These are phyloP conservation scores for Colletotrichum simmondsii DNA, from an alignment of 2,329 filamentous ascomycete species.

Conservation along the genomic window DNA sequence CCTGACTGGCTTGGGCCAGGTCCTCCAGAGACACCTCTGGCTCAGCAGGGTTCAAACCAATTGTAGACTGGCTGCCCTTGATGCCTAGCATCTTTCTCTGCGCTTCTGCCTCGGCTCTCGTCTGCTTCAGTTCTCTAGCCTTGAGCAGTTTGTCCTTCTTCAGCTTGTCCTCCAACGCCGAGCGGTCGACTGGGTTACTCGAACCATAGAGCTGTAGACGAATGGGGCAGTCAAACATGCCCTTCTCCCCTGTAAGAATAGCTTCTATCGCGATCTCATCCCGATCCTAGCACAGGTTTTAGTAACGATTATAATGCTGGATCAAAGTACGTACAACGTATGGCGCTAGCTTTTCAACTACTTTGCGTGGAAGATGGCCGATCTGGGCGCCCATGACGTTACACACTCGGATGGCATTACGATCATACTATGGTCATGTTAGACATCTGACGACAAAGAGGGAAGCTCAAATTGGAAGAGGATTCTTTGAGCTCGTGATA, in stretches of 20 bases:
- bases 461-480: not conserved
- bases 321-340: conserved; percentile 69
- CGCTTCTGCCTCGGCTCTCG: conserved; percentile 63
- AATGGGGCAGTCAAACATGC: conserved; percentile 77
- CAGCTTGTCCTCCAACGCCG: conserved; percentile 69
- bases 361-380: conserved; percentile 76
- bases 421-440: conserved; percentile 64
- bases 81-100: conserved; percentile 57
- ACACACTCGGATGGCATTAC: conserved; percentile 81
- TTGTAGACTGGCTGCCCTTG: conserved; percentile 49
- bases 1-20: conserved; percentile 73
- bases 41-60: conserved; percentile 47
- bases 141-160: conserved; percentile 73
- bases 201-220: conserved; percentile 77
- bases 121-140: conserved; percentile 65
- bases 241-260: conserved; percentile 73
- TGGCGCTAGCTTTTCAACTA: conserved; percentile 78
- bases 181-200: conserved; percentile 61
- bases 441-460: not conserved
- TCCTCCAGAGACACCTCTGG: conserved; percentile 66
- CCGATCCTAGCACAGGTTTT: conserved; percentile 57
- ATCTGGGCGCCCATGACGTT: conserved; percentile 82
- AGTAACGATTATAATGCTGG: not conserved
- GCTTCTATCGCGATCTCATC: conserved; percentile 75
- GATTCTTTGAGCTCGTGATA: not conserved